Base-by-base conservation (phyloP, 441 rosid species). In the Pelargonium australe region DNA sequence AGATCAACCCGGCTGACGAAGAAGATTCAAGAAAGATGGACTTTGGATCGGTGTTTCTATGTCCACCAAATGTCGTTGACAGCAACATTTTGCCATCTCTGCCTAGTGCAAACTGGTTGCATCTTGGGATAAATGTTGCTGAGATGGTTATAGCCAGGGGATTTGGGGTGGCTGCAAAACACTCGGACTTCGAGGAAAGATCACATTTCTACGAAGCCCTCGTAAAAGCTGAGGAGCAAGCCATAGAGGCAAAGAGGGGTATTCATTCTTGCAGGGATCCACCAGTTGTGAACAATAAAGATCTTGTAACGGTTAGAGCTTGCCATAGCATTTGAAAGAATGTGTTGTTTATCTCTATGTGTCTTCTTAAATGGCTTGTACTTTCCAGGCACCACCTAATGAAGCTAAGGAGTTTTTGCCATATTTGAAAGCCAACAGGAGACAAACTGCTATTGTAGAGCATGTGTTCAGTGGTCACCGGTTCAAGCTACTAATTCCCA, bases 131-230 rank as follows among this genome's bases (percentile, higher is more conserved):
- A 57, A 95, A 95, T 81, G 75, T 95, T 65, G 98, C 86, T 13
- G 99, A 92, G 85, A 80, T 95, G 77, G 73, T 95, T 70, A 70
- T 92, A 67, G 76, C 86, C 43, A 92, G 95, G 70, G 98, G 99
- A 60, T 82, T 83, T 64, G 99, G 86, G 71, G 81, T 81, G 67
- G 95, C 90, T 72, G 84, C 89, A 69, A 80, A 87, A 66, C 99
- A 95, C 76, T 87, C 95, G 5, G 99, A 95, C 73, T 92, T 89
- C 79, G 99, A 95, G 80, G 98, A 95, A 78, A 83, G 99, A 55
- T 55, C 61, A 1, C 61, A 55, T 7, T 55, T 14, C 61, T 17
- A 55, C 23, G 23, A 55, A 55, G 5, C 61, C 7, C 61, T 55
- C 16, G 61, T 55, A 25, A 55, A 17, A 17, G 61, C 61, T 2